These are phyloP conservation scores for Solanum bulbocastanum DNA, from an alignment of 257 asterid species.

Conservation along the genomic window DNA sequence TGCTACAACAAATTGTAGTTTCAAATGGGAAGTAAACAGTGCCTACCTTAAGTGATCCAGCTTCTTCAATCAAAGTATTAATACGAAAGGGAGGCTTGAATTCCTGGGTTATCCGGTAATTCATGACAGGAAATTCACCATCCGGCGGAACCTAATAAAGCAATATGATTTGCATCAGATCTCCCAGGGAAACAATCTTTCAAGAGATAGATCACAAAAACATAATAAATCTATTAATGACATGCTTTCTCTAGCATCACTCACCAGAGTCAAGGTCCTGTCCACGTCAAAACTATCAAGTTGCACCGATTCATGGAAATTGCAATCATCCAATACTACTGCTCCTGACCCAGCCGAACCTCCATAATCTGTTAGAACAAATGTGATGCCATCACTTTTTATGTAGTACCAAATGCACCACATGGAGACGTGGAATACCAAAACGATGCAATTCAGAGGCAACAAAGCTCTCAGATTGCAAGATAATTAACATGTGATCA, in stretches of 20 bases:
- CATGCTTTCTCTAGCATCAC: slow-evolving; percentile 10
- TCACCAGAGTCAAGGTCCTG: slow-evolving; percentile 82
- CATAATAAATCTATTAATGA: background rate
- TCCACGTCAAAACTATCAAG: slow-evolving; percentile 93
- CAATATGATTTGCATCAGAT: slow-evolving; percentile 5
- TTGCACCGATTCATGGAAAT: slow-evolving; percentile 97
- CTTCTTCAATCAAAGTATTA: slow-evolving; percentile 88
- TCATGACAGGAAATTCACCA: slow-evolving; percentile 99
- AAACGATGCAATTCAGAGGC: background rate
- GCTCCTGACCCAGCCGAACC: slow-evolving; percentile 89
- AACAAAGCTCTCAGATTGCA: background rate
- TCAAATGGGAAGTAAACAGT: background rate
- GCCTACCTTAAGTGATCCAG: slow-evolving; percentile 77
- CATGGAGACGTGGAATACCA: background rate
- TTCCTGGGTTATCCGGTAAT: slow-evolving; percentile 97
- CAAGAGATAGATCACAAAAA: background rate
- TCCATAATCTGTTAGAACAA: slow-evolving; percentile 48
- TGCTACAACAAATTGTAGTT: background rate
- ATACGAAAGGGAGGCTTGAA: slow-evolving; percentile 95
- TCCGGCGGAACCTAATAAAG: slow-evolving; percentile 81
- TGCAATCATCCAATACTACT: slow-evolving; percentile 93
- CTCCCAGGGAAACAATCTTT: background rate
- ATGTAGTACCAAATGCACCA: background rate
- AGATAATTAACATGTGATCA: background rate
- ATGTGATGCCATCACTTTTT: background rate